Evolutionary conservation across 768 basidiomycete genomes (phyloP).

Genomic region (Asterophora lycoperdoides): DNA sequence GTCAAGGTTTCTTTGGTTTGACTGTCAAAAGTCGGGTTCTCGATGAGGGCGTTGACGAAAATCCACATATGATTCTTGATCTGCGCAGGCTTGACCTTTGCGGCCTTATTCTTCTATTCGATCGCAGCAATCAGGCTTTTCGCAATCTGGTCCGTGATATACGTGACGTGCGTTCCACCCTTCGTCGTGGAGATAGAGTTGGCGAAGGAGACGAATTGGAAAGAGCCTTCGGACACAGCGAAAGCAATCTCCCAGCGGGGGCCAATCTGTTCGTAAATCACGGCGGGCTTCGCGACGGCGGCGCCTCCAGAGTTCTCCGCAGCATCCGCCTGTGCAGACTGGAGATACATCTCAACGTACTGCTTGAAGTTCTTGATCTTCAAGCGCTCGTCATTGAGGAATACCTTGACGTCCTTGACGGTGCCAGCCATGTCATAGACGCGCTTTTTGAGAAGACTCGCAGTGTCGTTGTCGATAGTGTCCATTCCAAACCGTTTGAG

Average conservation of each 20-base stretch:
- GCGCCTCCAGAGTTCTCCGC: conserved; percentile 74
- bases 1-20: conserved; percentile 98
- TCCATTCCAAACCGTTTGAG: conserved; percentile 90
- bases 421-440: conserved; percentile 99
- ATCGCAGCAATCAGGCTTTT: conserved; percentile 80
- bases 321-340: conserved; percentile 68
- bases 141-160: conserved; percentile 84
- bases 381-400: conserved; percentile 84
- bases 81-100: conserved; percentile 88
- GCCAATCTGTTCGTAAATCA: conserved; percentile 79
- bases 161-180: conserved; percentile 89
- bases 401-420: conserved; percentile 88
- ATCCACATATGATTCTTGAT: conserved; percentile 99
- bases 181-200: conserved; percentile 97
- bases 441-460: conserved; percentile 84
- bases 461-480: conserved; percentile 85
- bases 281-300: conserved; percentile 64
- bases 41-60: conserved; percentile 92
- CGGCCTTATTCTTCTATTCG: conserved; percentile 95
- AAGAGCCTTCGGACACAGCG: conserved; percentile 86
- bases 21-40: conserved; percentile 98
- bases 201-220: conserved; percentile 95
- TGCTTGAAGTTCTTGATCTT: conserved; percentile 96
- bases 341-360: conserved; percentile 92
- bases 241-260: conserved; percentile 95